A percentile compares a stretch with the other conserved stretches of the same genome.
Evolutionary conservation across 345 rosid genomes (phyloP).

Genomic region (Moringa oleifera): DNA sequence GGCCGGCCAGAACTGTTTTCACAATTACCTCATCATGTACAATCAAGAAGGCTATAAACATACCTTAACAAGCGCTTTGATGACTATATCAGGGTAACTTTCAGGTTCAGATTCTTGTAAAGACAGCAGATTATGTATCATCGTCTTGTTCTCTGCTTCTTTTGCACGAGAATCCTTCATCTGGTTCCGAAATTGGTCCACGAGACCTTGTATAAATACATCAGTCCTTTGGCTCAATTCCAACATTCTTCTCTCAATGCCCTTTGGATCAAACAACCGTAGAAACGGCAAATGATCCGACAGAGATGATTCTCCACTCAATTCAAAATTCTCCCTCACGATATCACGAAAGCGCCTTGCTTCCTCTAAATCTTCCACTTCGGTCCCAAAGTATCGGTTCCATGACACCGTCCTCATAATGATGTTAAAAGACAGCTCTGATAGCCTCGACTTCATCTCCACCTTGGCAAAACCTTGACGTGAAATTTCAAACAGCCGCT

Average conservation of each 20-base stretch:
- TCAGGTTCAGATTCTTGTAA: slow-evolving; percentile 44
- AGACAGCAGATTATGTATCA: slow-evolving; percentile 44
- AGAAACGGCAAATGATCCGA: slow-evolving; percentile 52
- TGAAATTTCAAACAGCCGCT: background rate
- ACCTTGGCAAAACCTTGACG: no score
- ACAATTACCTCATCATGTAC: no score
- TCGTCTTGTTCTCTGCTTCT: slow-evolving; percentile 17
- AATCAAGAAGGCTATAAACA: no score
- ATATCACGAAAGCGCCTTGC: slow-evolving; percentile 33
- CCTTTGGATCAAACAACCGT: slow-evolving; percentile 39
- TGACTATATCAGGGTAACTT: slow-evolving; percentile 37
- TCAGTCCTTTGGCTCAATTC: slow-evolving; percentile 38
- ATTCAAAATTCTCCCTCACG: background rate
- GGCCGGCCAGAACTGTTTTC: no score
- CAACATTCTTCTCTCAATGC: slow-evolving; percentile 35
- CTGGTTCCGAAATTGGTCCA: slow-evolving; percentile 29
- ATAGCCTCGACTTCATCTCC: slow-evolving; percentile 15
- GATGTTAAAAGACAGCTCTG: slow-evolving; percentile 35
- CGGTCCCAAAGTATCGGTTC: slow-evolving; percentile 35
- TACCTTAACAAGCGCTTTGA: slow-evolving; percentile 40
- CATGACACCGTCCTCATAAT: slow-evolving; percentile 45
- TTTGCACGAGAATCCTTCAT: slow-evolving; percentile 10
- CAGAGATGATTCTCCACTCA: slow-evolving; percentile 27
- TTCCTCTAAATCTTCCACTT: slow-evolving; percentile 27
- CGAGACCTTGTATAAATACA: slow-evolving; percentile 28